Conservation (phyloP, 352 stramenopile species). For the Phytophthora lateralis region DNA sequence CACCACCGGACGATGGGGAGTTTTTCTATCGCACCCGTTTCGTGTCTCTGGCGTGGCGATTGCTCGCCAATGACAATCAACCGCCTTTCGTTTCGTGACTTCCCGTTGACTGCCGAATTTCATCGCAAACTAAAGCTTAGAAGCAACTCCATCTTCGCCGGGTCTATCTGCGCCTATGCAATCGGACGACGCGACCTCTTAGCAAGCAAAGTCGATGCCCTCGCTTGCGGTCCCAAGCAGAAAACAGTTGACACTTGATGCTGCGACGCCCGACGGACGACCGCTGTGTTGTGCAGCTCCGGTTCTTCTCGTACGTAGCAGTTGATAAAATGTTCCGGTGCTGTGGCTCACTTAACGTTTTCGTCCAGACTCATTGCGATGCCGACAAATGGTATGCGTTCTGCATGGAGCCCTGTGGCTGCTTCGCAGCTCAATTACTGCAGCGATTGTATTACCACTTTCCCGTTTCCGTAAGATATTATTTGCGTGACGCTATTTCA, state of each 20-base stretch:
- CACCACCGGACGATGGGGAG: slow-evolving; percentile 18
- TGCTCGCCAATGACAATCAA: too few relatives aligned
- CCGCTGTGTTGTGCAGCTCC: too few relatives aligned
- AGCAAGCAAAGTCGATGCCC: slow-evolving; percentile 5
- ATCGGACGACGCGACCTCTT: slow-evolving; percentile 13
- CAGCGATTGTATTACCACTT: too few relatives aligned
- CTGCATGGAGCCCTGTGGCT: too few relatives aligned
- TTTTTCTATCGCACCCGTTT: slow-evolving; percentile 28
- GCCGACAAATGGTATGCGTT: too few relatives aligned
- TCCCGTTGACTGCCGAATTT: background rate
- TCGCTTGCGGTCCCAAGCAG: slow-evolving; percentile 15
- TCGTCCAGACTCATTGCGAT: background rate
- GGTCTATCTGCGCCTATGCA: slow-evolving; percentile 4
- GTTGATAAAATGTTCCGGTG: background rate
- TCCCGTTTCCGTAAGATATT: too few relatives aligned
- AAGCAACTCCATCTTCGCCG: background rate
- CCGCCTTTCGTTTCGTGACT: background rate
- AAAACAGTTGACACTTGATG: slow-evolving; percentile 17
- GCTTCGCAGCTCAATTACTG: too few relatives aligned
- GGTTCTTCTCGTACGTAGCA: too few relatives aligned
- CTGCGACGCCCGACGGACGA: too few relatives aligned
- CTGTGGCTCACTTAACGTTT: slow-evolving; percentile 2
- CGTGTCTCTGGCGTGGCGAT: slow-evolving; percentile 14
- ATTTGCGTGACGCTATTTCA: slow-evolving; percentile 3
- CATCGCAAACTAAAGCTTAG: background rate